A percentile compares a stretch with the other conserved stretches of the same genome.
phyloP scores from a whole-genome alignment of 495 filamentous ascomycete species.

The Podospora pseudoanserina region DNA sequence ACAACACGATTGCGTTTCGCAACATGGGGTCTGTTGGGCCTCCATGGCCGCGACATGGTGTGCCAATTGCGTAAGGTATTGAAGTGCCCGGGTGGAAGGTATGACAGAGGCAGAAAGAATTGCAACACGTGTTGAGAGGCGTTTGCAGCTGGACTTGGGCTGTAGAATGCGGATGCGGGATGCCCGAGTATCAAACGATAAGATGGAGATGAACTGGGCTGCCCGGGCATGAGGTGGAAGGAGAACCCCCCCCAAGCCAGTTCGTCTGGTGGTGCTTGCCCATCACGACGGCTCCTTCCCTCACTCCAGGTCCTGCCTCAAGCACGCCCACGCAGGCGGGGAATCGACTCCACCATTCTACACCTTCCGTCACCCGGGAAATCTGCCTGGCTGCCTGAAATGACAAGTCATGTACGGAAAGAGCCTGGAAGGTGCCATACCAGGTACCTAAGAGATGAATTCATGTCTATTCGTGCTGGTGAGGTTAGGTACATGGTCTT shows the following conservation, averaged over 20 bases:
- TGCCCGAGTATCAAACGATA: not conserved
- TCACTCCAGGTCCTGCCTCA: not conserved
- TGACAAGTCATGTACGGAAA: too few species aligned
- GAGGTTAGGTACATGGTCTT: too few species aligned
- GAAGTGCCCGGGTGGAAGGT: too few species aligned
- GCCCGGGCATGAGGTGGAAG: not conserved
- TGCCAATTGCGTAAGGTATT: too few species aligned
- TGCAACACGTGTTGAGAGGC: not conserved
- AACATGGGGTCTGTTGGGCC: not conserved
- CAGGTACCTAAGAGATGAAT: too few species aligned
- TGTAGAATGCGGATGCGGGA: not conserved
- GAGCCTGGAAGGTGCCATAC: too few species aligned
- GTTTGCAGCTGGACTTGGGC: not conserved
- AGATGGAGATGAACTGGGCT: not conserved
- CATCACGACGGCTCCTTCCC: not conserved
- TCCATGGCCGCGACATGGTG: not conserved
- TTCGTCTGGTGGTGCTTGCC: not conserved
- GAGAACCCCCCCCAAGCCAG: too few species aligned
- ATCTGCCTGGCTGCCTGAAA: not conserved
- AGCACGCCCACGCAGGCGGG: not conserved
- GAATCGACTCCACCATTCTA: not conserved
- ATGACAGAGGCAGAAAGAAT: not conserved
- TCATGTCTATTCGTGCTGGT: too few species aligned
- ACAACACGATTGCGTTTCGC: not conserved
- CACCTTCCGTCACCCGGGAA: not conserved